A percentile compares a stretch with the other conserved stretches of the same genome.
Evolutionary conservation across 768 basidiomycete species (phyloP).

Genomic region (Naganishia antarctica): DNA sequence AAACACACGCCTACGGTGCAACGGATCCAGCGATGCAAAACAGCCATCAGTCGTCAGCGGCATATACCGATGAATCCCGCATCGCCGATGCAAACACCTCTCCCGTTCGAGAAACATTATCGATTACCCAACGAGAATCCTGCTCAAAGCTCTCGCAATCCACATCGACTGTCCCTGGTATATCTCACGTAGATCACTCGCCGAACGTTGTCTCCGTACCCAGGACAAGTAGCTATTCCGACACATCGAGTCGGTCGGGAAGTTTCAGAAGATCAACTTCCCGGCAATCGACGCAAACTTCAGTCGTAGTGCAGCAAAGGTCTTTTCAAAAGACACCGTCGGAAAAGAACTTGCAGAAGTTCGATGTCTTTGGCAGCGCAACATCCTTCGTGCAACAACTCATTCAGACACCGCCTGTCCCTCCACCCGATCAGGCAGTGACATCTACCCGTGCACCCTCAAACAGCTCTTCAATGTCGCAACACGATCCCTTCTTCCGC

Average conservation of each 20-base stretch:
- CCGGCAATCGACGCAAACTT: not conserved
- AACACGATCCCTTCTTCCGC: no score
- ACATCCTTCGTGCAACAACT: not conserved
- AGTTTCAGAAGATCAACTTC: not conserved
- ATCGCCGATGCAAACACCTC: no score
- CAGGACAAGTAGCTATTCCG: not conserved
- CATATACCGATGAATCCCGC: no score
- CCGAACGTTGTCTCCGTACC: not conserved
- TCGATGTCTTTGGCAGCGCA: slow-evolving; percentile 11
- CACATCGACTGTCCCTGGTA: not conserved
- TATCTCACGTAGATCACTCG: not conserved
- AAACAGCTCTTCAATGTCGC: no score
- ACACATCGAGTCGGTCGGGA: not conserved
- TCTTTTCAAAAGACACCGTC: no score
- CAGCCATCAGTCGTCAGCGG: no score
- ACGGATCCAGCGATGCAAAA: no score
- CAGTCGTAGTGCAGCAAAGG: not conserved
- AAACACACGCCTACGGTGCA: not conserved
- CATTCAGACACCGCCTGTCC: not conserved
- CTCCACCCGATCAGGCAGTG: not conserved
- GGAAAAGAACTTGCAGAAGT: not conserved
- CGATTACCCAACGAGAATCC: no score
- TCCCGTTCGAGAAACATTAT: no score
- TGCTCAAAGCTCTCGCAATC: no score
- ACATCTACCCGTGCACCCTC: not conserved